Evolutionary conservation across 345 rosid genomes (phyloP).

Genomic region (sweet orange (Citrus sinensis)): DVS_A1.0 CM039168.1:18256501-18257000

Average conservation of each 20-base stretch:
- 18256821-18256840: slow-evolving; percentile 56
- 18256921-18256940: background rate
- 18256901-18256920: background rate
- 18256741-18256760: slow-evolving; percentile 55
- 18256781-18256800: slow-evolving; percentile 62
- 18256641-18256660: slow-evolving; percentile 38
- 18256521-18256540: slow-evolving; percentile 54
- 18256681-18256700: slow-evolving; percentile 41
- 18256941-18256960: background rate
- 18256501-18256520: slow-evolving; percentile 46
- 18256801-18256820: slow-evolving; percentile 56
- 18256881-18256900: background rate
- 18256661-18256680: slow-evolving; percentile 41
- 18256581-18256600: slow-evolving; percentile 31
- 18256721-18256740: slow-evolving; percentile 46
- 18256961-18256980: background rate
- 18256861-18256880: slow-evolving; percentile 70
- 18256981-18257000: background rate
- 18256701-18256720: slow-evolving; percentile 28
- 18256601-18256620: slow-evolving; percentile 33
- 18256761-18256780: slow-evolving; percentile 42
- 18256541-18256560: slow-evolving; percentile 39
- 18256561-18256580: slow-evolving; percentile 40
- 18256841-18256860: slow-evolving; percentile 77
- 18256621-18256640: slow-evolving; percentile 33